A percentile compares a stretch with the other conserved stretches of the same genome.
These are phyloP conservation scores for Penicillium sclerotiorum DNA, from an alignment of 2,329 filamentous ascomycete species.

Conservation along the genomic window DNA sequence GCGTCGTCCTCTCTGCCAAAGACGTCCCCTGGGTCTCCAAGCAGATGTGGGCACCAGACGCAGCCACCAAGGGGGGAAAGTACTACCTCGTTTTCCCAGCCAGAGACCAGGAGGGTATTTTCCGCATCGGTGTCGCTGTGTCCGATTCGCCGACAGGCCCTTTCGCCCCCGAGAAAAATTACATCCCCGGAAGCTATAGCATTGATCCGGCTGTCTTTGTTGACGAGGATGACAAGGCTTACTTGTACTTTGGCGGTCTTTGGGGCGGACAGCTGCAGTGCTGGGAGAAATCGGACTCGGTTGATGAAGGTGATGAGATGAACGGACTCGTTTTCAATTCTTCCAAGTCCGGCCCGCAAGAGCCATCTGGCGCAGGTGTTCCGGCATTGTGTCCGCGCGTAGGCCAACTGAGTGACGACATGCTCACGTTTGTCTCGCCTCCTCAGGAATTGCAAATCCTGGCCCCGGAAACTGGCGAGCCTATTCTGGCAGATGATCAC, in stretches of 20 bases:
- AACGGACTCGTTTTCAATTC: constrained; percentile 57
- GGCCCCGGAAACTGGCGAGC: constrained; percentile 60
- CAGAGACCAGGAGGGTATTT: constrained; percentile 68
- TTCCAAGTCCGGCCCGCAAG: constrained; percentile 58
- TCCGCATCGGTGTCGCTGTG: constrained; percentile 74
- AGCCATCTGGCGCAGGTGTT: constrained; percentile 60
- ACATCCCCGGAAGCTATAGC: constrained; percentile 70
- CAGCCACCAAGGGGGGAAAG: constrained; percentile 67
- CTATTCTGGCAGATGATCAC: constrained; percentile 68
- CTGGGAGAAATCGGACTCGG: constrained; percentile 58
- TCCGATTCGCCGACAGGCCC: constrained; percentile 67
- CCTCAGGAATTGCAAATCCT: constrained; percentile 67
- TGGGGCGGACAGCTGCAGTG: constrained; percentile 83
- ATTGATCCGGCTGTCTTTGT: constrained; percentile 78
- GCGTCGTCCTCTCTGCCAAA: constrained; percentile 64
- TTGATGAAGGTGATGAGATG: not conserved
- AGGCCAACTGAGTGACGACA: constrained; percentile 64
- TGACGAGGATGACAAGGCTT: constrained; percentile 66
- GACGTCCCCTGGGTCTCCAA: constrained; percentile 77
- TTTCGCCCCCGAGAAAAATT: constrained; percentile 65
- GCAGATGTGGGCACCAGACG: constrained; percentile 81
- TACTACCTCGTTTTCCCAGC: constrained; percentile 81
- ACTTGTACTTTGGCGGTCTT: constrained; percentile 76
- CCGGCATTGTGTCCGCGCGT: constrained; percentile 68
- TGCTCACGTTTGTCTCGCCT: constrained; percentile 61